Evolutionary conservation across 2,329 filamentous ascomycete genomes (phyloP).

Genomic region (Acarospora socialis): DNA sequence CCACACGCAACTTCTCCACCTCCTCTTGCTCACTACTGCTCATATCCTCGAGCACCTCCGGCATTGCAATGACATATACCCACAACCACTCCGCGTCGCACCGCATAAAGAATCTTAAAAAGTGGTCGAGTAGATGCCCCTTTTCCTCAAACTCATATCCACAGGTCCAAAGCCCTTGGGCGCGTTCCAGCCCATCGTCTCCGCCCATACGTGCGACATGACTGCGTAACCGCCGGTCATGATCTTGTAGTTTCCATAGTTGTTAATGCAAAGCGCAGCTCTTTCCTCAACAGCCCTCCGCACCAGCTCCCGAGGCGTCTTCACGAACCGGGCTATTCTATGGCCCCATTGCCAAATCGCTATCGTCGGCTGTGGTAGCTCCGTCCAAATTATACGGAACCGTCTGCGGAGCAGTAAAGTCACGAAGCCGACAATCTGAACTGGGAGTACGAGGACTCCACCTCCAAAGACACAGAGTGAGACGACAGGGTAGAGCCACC

Average conservation of each 20-base stretch:
- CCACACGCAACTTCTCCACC: constrained; percentile 2
- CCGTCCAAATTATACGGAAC: background rate
- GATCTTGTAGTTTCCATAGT: constrained; percentile 1
- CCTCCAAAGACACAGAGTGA: too few species aligned
- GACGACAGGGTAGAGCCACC: too few species aligned
- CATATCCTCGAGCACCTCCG: constrained; percentile 8
- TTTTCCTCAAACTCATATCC: constrained; percentile 1
- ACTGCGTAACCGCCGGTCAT: constrained; percentile 2
- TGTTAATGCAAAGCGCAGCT: constrained; percentile 5
- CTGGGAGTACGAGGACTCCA: too few species aligned
- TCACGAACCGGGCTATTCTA: background rate
- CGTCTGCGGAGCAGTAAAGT: background rate
- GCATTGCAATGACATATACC: constrained; percentile 7
- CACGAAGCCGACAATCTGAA: too few species aligned
- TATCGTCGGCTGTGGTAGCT: background rate
- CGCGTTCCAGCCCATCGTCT: constrained; percentile 3
- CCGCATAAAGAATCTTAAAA: constrained; percentile 1
- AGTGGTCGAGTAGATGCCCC: constrained; percentile 2
- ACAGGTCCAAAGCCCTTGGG: constrained; percentile 3
- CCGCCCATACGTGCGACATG: constrained; percentile 5
- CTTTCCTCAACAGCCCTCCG: constrained; percentile 1
- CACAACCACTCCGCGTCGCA: constrained; percentile 8
- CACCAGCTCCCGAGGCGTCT: background rate
- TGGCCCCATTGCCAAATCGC: background rate
- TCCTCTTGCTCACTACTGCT: constrained; percentile 1